A percentile compares a stretch with the other conserved stretches of the same genome.
Conservation (phyloP, 116 monocot species). For the Iris pallida region DNA sequence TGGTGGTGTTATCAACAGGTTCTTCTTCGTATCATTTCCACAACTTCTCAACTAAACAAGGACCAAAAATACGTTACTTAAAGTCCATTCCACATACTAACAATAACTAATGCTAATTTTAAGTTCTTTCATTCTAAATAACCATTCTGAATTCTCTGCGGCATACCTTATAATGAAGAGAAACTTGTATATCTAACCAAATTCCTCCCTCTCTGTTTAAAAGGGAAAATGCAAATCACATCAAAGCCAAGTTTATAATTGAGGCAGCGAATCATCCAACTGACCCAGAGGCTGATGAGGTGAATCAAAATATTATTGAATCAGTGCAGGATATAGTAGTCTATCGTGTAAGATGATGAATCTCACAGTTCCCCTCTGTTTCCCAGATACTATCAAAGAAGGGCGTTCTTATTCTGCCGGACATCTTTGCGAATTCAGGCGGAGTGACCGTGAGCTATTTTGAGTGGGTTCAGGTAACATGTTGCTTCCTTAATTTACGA, state of each 20-base stretch:
- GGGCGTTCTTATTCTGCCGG: slow-evolving; percentile 50
- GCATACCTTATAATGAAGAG: background rate
- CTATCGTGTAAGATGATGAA: background rate
- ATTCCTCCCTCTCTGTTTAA: background rate
- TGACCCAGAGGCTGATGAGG: slow-evolving; percentile 97
- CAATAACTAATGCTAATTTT: background rate
- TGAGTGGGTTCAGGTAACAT: slow-evolving; percentile 66
- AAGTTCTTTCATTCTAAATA: background rate
- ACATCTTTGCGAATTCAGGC: slow-evolving; percentile 53
- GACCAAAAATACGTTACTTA: background rate
- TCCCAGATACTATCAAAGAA: slow-evolving; percentile 49
- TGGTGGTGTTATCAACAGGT: slow-evolving; percentile 76
- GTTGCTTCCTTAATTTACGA: too few relatives aligned
- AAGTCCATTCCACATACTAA: background rate
- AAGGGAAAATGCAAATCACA: slow-evolving; percentile 81
- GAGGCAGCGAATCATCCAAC: slow-evolving; percentile 77
- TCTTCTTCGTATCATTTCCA: background rate
- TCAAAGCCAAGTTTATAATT: slow-evolving; percentile 68
- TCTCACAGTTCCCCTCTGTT: background rate
- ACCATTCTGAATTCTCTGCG: background rate
- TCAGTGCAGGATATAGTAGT: background rate
- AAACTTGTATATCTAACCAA: background rate
- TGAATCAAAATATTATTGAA: slow-evolving; percentile 10
- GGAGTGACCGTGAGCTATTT: slow-evolving; percentile 64
- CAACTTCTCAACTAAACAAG: background rate